Base-by-base conservation (phyloP, 2,329 filamentous ascomycete genomes). In the Akanthomyces muscarius region DNA sequence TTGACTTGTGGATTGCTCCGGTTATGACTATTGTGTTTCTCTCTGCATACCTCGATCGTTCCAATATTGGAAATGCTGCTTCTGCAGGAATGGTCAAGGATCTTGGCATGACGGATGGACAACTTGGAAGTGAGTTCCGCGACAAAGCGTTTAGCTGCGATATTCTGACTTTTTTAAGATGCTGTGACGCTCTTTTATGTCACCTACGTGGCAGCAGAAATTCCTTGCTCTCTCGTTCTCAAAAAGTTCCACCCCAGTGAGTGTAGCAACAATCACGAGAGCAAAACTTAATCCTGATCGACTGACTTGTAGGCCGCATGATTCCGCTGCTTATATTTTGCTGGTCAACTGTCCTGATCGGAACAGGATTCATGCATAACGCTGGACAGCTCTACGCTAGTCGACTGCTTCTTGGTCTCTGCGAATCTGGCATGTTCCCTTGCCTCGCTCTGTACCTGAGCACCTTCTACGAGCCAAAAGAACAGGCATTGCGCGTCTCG, bases 1-100 rank as follows among this genome's bases (percentile, higher is more conserved):
- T 73, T 30, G 73, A 75, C 59, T 42, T 69, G 16, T 67, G 68
- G 11, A 69, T 74, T 21, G 60, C 73, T 33, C 72, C 72, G 13
- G 67, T 72, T 54, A 67, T 70, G 65, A 21, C 21, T 21, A 21
- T 21, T 21, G 21, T 21, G 21, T 21, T 21, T 21, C 21, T 21
- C 21, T 21, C 21, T 21, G 21, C 21, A 21, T 21, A 21, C 21
- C 21, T 21, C 21, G 21, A 21, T 21, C 21, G 21, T 21, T 21
- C 21, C 21, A 21, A 21, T 21, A 21, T 21, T 21, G 21, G 21
- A 21, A 21, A 21, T 21, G 21, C 21, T 21, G 21, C 21, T 21
- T 21, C 21, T 21, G 21, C 21, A 21, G 21, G 21, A 21, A 21
- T 21, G 21, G 21, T 21, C 21, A 21, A 21, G 21, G 21, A 21